Percentiles rank a stretch among this genome's conserved stretches.
phyloP scores from a whole-genome alignment of 495 filamentous ascomycete genomes.

The Neurospora pannonica region DNA sequence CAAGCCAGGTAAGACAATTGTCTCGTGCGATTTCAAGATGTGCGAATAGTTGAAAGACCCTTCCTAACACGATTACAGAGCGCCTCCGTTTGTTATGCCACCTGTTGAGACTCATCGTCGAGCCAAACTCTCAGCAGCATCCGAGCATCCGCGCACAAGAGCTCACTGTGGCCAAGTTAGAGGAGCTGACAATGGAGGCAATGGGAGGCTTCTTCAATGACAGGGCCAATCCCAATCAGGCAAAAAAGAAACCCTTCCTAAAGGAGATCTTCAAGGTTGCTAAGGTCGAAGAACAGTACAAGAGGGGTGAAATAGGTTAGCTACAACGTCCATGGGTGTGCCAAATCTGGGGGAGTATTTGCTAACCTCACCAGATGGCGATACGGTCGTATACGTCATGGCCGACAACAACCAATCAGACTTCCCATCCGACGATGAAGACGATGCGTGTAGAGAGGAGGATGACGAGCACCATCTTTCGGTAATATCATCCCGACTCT shows the following conservation, averaged over 20 bases:
- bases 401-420: conserved; percentile 22
- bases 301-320: conserved; percentile 53
- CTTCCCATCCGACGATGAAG: conserved; percentile 25
- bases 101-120: conserved; percentile 50
- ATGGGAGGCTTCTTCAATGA: conserved; percentile 36
- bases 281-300: conserved; percentile 50
- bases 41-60: not conserved
- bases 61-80: conserved; percentile 31
- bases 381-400: conserved; percentile 31
- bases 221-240: conserved; percentile 32
- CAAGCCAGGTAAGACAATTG: conserved; percentile 52
- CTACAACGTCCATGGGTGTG: not conserved
- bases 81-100: conserved; percentile 52
- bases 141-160: conserved; percentile 25
- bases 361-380: conserved; percentile 23
- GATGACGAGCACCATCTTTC: conserved; percentile 16
- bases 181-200: conserved; percentile 36
- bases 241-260: conserved; percentile 35
- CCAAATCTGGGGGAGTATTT: not conserved
- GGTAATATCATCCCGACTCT: conserved; percentile 11
- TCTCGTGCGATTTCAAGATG: not conserved
- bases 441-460: conserved; percentile 13
- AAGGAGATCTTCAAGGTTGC: conserved; percentile 63
- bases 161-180: conserved; percentile 36
- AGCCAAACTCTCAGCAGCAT: conserved; percentile 32